Conservation (phyloP, 192 early-diverging fungal genomes). For the Backusella mclennaniae region DNA sequence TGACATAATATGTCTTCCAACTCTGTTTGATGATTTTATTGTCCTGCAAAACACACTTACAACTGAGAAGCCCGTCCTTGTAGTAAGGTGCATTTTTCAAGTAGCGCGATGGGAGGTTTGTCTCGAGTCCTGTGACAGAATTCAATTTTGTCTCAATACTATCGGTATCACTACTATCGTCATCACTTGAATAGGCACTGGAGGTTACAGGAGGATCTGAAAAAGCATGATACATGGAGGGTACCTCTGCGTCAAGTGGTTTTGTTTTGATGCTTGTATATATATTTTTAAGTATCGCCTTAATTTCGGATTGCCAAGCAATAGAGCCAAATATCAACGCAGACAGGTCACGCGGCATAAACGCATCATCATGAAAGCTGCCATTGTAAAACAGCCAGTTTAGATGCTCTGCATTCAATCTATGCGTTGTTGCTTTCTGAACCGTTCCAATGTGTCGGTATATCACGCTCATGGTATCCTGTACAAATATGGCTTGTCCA, state of each 20-base stretch:
- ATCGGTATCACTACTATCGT: neutral
- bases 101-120: constrained; percentile 17
- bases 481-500: constrained; percentile 66
- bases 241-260: neutral
- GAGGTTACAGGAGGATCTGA: neutral
- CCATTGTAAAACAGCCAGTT: neutral
- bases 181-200: constrained; percentile 6
- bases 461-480: constrained; percentile 61
- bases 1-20: constrained; percentile 81
- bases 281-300: constrained; percentile 9
- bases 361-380: neutral
- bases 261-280: constrained; percentile 21
- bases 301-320: constrained; percentile 22
- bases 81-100: constrained; percentile 36
- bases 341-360: constrained; percentile 1
- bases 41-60: constrained; percentile 81
- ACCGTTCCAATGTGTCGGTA: constrained; percentile 24
- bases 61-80: constrained; percentile 74
- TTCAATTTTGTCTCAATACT: neutral
- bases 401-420: neutral
- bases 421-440: neutral
- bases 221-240: constrained; percentile 9
- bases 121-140: neutral
- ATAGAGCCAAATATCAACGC: neutral
- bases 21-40: constrained; percentile 72